Percentiles rank a stretch among this genome's conserved stretches.
phyloP scores from a whole-genome alignment of 1,284 basidiomycete species.

The Microbotryomycetes sp. region DNA sequence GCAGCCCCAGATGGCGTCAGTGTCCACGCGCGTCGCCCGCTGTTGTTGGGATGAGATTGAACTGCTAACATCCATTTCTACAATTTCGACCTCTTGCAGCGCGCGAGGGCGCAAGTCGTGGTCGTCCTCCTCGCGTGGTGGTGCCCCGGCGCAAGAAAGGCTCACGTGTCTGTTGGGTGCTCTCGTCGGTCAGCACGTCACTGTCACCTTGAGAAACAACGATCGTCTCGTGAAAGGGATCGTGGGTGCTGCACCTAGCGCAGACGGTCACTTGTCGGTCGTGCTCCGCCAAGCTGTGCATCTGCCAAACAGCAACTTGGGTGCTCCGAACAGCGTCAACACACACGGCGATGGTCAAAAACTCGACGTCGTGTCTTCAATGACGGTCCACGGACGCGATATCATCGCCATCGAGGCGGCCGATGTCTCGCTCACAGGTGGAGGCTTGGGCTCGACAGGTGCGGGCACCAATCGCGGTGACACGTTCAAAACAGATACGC shows the following conservation, averaged over 20 bases:
- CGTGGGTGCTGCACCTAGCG: conserved; percentile 4
- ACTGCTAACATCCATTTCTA: too few species aligned
- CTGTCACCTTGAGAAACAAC: not conserved
- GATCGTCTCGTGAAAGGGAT: not conserved
- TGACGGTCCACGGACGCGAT: conserved; percentile 32
- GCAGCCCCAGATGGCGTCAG: conserved; percentile 57
- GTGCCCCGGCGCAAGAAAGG: not conserved
- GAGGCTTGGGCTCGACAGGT: conserved; percentile 2
- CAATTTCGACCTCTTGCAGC: too few species aligned
- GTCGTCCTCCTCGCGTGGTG: not conserved
- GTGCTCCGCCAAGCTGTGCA: not conserved
- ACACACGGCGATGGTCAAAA: not conserved
- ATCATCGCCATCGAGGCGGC: conserved; percentile 26
- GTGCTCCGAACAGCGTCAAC: too few species aligned
- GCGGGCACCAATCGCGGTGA: conserved; percentile 44
- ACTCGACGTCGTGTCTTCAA: conserved; percentile 4
- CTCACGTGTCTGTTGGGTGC: not conserved
- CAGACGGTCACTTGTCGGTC: not conserved
- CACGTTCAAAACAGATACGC: conserved; percentile 76
- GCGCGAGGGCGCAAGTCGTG: conserved; percentile 2
- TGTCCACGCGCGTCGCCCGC: conserved; percentile 58
- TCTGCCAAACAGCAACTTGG: too few species aligned
- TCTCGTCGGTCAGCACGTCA: not conserved
- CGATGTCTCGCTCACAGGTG: conserved; percentile 27
- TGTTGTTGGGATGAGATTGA: too few species aligned